Evolutionary conservation across 768 basidiomycete species (phyloP).

Genomic region (Boletus tylopilopsis): DNA sequence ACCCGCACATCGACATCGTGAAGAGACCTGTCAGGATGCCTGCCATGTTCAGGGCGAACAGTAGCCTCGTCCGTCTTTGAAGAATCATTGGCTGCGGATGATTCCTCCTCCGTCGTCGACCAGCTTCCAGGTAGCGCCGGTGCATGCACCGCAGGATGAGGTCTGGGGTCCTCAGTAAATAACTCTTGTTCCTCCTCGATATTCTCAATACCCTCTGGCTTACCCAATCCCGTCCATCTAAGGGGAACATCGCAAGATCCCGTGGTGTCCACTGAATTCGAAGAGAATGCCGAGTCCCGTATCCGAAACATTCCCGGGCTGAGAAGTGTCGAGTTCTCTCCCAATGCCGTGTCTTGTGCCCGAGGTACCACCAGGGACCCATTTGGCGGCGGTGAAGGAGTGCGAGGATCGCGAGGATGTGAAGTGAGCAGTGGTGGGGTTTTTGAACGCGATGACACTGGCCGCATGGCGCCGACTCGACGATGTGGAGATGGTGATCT

Average conservation of each 20-base stretch:
- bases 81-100: conserved; percentile 26
- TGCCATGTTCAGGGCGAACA: conserved; percentile 25
- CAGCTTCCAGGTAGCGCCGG: conserved; percentile 53
- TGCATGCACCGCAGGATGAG: conserved; percentile 25
- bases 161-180: conserved; percentile 22
- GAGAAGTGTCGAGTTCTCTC: conserved; percentile 40
- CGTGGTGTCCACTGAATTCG: conserved; percentile 40
- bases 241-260: conserved; percentile 51
- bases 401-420: conserved; percentile 26
- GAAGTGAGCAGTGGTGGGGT: conserved; percentile 38
- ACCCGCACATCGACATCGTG: conserved; percentile 51
- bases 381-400: conserved; percentile 18
- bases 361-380: conserved; percentile 15
- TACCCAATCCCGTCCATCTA: conserved; percentile 54
- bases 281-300: conserved; percentile 64
- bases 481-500: conserved; percentile 25
- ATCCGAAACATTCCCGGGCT: conserved; percentile 50
- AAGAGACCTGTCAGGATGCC: conserved; percentile 34
- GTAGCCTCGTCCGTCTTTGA: conserved; percentile 26
- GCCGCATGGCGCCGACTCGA: conserved; percentile 27
- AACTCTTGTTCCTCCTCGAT: conserved; percentile 33
- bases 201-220: conserved; percentile 36
- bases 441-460: conserved; percentile 37
- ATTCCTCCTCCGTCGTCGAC: conserved; percentile 53
- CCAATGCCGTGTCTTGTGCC: conserved; percentile 17